Evolutionary conservation across 2,329 filamentous ascomycete genomes (phyloP).

Genomic region (Colletotrichum nymphaeae): DNA sequence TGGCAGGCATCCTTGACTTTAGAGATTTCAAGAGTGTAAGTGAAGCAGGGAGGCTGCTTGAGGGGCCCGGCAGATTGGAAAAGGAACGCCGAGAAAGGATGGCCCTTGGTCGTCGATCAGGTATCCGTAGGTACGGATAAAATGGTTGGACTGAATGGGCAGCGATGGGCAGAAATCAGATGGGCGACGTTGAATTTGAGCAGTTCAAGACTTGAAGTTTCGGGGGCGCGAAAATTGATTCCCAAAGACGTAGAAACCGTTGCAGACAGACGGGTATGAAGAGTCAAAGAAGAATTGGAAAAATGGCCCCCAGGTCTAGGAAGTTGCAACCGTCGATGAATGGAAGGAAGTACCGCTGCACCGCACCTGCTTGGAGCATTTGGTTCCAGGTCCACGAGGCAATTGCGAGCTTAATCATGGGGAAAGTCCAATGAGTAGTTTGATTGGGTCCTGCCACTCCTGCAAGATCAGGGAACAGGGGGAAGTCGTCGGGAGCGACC

Average conservation of each 20-base stretch:
- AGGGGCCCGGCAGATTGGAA: background rate
- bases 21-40: background rate
- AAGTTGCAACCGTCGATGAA: background rate
- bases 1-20: background rate
- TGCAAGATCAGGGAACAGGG: constrained; percentile 14
- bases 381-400: constrained; percentile 32
- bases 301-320: constrained; percentile 2
- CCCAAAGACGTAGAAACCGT: background rate
- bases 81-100: constrained; percentile 17
- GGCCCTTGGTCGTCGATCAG: background rate
- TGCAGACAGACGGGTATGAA: background rate
- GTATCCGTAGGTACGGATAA: background rate
- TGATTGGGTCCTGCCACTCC: constrained; percentile 18
- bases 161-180: background rate
- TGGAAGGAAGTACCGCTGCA: background rate
- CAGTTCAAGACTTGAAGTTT: background rate
- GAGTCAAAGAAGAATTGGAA: constrained; percentile 10
- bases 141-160: background rate
- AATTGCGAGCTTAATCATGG: constrained; percentile 31
- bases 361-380: background rate
- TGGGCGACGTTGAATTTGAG: background rate
- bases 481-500: constrained; percentile 24
- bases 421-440: constrained; percentile 8
- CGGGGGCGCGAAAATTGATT: background rate
- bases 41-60: constrained; percentile 19